Percentiles rank a stretch among this genome's conserved stretches.
Evolutionary conservation across 139 green algal genomes (phyloP).

Genomic region (Chlorella ohadii): DNA sequence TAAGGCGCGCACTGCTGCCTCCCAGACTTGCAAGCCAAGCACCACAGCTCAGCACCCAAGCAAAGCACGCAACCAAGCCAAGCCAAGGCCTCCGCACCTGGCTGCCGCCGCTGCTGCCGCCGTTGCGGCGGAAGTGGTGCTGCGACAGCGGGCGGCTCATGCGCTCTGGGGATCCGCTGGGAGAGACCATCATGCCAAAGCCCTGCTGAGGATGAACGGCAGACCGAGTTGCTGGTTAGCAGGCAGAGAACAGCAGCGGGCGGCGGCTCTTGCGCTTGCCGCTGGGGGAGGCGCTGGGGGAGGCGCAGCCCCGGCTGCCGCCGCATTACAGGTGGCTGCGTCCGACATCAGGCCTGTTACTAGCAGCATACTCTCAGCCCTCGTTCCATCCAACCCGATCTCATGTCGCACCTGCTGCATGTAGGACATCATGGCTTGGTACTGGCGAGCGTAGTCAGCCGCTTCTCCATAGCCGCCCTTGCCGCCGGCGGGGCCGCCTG

Average conservation of each 20-base stretch:
- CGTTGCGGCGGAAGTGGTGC: constrained; percentile 9
- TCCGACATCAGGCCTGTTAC: too few relatives aligned
- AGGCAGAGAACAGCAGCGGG: too few relatives aligned
- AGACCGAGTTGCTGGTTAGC: too few relatives aligned
- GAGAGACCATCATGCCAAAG: neutral
- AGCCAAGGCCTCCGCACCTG: neutral
- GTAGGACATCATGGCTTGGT: constrained; percentile 34
- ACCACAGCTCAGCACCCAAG: neutral
- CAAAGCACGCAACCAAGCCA: neutral
- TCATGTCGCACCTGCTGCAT: constrained; percentile 13
- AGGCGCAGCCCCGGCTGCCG: too few relatives aligned
- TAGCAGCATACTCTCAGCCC: too few relatives aligned
- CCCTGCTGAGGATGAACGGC: neutral
- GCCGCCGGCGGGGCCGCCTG: neutral
- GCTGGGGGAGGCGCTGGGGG: too few relatives aligned
- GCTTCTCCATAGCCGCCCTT: neutral
- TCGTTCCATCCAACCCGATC: neutral
- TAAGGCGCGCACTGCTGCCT: too few relatives aligned
- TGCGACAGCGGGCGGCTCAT: neutral
- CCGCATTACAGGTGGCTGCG: too few relatives aligned
- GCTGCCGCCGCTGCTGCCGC: neutral
- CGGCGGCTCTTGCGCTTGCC: too few relatives aligned
- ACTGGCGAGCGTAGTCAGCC: constrained; percentile 17
- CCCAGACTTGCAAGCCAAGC: neutral
- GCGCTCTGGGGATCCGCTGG: neutral